Evolutionary conservation across 306 rosid genomes (phyloP), one percentile per base, ranked within the genome.

Genomic region (Purshia tridentata): DNA sequence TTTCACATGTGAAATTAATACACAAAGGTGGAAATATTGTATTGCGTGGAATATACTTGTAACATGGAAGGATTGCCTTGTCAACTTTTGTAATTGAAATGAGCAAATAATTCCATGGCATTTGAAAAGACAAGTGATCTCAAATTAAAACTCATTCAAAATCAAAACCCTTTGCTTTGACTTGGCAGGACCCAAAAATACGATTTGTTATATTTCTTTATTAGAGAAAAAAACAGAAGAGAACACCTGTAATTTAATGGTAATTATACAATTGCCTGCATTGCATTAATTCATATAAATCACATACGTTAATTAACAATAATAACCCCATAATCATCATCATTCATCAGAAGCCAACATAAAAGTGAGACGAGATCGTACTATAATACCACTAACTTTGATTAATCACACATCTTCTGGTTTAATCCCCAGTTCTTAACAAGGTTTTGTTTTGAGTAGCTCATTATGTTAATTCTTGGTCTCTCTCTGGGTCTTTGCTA

Each of bases 331-430:
- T 40, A 3, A 53, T 8, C 22, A 69, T 40, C 6, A 53, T 8
- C 22, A 50, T 58, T 58, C 9, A 58, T 58, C 42, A 58, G 39
- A 29, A 58, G 9, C 64, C 40, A 76, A 76, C 68, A 57, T 49
- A 10, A 47, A 29, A 47, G 35, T 57, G 14, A 22, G 9, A 29
- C 41, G 9, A 35, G 39, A 10, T 15, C 52, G 55, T 41, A 10
- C 13, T 57, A 50, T 46, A 56, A 42, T 16, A 45, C 18, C 40
- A 40, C 9, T 62, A 51, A 52, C 48, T 76, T 6, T 44, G 35
- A 29, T 29, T 29, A 77, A 50, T 72, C 76, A 37, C 9, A 60
- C 62, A 64, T 29, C 10, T 48, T 66, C n/a, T 22, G 9, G 54
- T 54, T 6, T 76, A 39, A 15, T 39, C 53, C 41, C 47, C 2